Percentiles rank a stretch among this genome's conserved stretches.
These are phyloP conservation scores for Trametes gibbosa DNA, from an alignment of 768 basidiomycete genomes.

Conservation along the genomic window DNA sequence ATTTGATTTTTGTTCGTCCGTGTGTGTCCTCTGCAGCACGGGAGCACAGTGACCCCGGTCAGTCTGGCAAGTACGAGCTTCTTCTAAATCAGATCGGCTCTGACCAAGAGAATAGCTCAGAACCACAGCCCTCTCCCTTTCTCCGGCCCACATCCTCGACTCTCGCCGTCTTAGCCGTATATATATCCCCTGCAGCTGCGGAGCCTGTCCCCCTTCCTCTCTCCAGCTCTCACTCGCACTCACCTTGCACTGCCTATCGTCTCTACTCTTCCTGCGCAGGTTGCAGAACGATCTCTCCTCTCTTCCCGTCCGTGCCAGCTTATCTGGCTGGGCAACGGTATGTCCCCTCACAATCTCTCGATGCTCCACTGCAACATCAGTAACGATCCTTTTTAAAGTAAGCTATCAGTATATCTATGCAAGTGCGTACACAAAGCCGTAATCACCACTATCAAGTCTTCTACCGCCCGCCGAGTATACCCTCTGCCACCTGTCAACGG, in stretches of 20 bases:
- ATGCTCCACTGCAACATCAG: background rate
- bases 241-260: background rate
- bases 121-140: constrained; percentile 8
- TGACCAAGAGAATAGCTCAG: constrained; percentile 11
- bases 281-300: constrained; percentile 5
- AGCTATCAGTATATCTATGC: constrained; percentile 23
- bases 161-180: background rate
- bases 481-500: background rate
- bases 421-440: constrained; percentile 12
- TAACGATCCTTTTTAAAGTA: background rate
- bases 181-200: background rate
- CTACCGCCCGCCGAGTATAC: constrained; percentile 16
- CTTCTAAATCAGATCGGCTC: constrained; percentile 6
- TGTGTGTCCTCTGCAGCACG: background rate
- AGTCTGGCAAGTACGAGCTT: constrained; percentile 5
- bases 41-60: background rate
- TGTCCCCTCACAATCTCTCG: background rate
- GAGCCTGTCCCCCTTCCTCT: background rate
- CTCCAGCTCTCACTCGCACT: background rate
- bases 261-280: constrained; percentile 10
- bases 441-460: constrained; percentile 3
- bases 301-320: constrained; percentile 1
- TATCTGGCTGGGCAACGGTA: constrained; percentile 7
- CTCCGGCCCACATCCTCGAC: constrained; percentile 3
- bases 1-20: no score